Base-by-base conservation (phyloP, 139 green algal genomes). In the Limnomonas spitsbergensis region DNA sequence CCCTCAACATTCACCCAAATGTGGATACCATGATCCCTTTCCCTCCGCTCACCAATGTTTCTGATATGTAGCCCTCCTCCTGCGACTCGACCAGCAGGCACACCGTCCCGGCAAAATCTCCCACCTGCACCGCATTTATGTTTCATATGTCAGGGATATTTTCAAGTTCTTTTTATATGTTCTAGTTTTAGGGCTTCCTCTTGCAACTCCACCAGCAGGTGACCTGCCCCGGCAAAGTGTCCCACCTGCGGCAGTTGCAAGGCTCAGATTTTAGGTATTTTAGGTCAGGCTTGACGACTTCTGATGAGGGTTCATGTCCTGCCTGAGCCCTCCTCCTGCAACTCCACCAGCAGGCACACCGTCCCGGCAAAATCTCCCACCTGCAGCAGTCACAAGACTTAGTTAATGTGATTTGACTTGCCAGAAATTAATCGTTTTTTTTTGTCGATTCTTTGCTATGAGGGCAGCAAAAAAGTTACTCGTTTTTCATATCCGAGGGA, bases 301-400 rank as follows among this genome's bases (percentile, higher is more conserved):
- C n/a, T n/a, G n/a, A n/a, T n/a, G n/a, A n/a, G n/a, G n/a, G n/a
- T n/a, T n/a, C n/a, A n/a, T n/a, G n/a, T n/a, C n/a, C n/a, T n/a
- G n/a, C n/a, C n/a, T 3, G 34, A 79, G 24, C 75, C 75, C 38
- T 79, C 75, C 53, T 79, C 75, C 20, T 79, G 75, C 2, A 54
- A 54, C 71, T 83, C 78, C 38, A 83, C 71, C 26, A 83, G 20
- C 56, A 83, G n/a, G 1, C 37, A 53, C 24, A 79, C 71, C 6
- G n/a, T 68, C 1, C 78, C 78, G 1, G 54, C 78, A 75, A 83
- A 83, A 40, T 82, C 69, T 29, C 78, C 78, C n/a, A 78, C 69
- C 70, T 77, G 67, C n/a, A n/a, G n/a, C n/a, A n/a, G n/a, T n/a
- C n/a, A n/a, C n/a, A n/a, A n/a, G n/a, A n/a, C n/a, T n/a, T n/a